phyloP scores from a whole-genome alignment of 352 stramenopile species.

The Globisporangium canariense region DNA sequence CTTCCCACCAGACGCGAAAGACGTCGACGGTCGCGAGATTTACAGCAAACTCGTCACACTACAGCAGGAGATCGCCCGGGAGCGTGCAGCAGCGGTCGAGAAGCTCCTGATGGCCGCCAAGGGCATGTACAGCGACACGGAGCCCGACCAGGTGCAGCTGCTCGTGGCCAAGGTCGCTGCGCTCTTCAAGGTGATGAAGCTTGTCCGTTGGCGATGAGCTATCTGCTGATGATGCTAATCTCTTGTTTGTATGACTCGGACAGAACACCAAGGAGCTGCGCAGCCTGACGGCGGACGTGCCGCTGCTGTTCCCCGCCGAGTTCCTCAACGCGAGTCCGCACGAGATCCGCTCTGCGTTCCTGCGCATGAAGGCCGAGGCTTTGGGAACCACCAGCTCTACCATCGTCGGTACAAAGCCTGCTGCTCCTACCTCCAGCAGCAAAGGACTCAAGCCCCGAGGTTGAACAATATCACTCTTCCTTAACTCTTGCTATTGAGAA shows the following conservation, averaged over 20 bases:
- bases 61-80: constrained; percentile 60
- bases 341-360: constrained; percentile 57
- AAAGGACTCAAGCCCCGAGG: background rate
- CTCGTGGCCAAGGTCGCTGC: constrained; percentile 52
- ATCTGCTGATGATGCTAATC: background rate
- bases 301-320: constrained; percentile 70
- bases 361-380: constrained; percentile 46
- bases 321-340: constrained; percentile 69
- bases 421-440: constrained; percentile 6
- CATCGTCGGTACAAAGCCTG: background rate
- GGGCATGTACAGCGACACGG: constrained; percentile 74
- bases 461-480: background rate
- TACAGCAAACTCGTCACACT: constrained; percentile 46
- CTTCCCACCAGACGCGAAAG: constrained; percentile 58
- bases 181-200: constrained; percentile 65
- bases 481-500: background rate
- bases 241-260: background rate
- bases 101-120: constrained; percentile 62
- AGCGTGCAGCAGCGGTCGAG: constrained; percentile 60
- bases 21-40: constrained; percentile 69
- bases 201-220: background rate
- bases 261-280: constrained; percentile 83
- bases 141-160: constrained; percentile 57
- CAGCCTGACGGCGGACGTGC: constrained; percentile 75
- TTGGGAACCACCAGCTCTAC: constrained; percentile 23